phyloP scores from a whole-genome alignment of 768 basidiomycete genomes.

The Boletales sp. region DNA sequence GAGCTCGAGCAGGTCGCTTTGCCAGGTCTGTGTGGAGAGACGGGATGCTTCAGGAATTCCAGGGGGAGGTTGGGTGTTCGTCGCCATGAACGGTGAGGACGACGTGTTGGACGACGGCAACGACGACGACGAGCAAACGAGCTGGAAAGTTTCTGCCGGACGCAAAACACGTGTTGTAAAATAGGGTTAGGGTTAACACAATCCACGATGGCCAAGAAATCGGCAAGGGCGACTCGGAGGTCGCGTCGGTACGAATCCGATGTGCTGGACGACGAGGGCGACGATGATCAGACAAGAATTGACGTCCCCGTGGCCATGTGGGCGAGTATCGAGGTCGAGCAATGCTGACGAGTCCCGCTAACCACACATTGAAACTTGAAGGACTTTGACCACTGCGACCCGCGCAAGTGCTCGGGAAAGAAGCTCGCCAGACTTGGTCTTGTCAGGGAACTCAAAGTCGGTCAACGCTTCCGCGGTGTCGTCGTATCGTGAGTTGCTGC shows the following conservation, averaged over 20 bases:
- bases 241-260: neutral
- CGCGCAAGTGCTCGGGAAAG: constrained; percentile 83
- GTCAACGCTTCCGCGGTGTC: constrained; percentile 83
- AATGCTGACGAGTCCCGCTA: neutral
- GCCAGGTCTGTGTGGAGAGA: constrained; percentile 72
- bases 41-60: constrained; percentile 53
- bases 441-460: constrained; percentile 79
- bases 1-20: constrained; percentile 70
- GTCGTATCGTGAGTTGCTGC: constrained; percentile 79
- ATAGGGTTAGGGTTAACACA: constrained; percentile 24
- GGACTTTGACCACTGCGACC: constrained; percentile 99
- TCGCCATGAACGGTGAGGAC: constrained; percentile 24
- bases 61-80: constrained; percentile 26
- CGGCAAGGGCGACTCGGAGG: no score
- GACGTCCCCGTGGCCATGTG: constrained; percentile 93
- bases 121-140: constrained; percentile 17
- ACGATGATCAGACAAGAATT: constrained; percentile 26
- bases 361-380: constrained; percentile 30
- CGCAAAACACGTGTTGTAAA: constrained; percentile 28
- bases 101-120: constrained; percentile 24
- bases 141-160: constrained; percentile 2
- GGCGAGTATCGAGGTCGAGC: constrained; percentile 48
- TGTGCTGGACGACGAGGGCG: no score
- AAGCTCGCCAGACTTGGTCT: constrained; percentile 83
- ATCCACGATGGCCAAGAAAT: no score